Conservation (phyloP, 176 grass and related monocot species). For the Tillandsia leiboldiana region DNA sequence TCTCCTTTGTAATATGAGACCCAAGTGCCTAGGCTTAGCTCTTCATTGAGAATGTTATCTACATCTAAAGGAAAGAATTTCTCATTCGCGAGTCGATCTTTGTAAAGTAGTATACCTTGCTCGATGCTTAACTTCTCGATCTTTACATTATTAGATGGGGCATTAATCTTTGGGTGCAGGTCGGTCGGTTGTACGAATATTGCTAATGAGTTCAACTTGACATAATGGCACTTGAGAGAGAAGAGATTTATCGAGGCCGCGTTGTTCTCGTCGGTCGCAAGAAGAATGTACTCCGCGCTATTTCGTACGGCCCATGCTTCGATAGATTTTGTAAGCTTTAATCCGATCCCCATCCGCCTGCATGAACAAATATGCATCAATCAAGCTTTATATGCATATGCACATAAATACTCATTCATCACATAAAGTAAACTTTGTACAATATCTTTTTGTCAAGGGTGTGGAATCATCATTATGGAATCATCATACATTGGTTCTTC, state of each 20-base stretch:
- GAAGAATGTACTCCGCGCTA: slow-evolving; percentile 9
- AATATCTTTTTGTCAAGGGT: too few relatives aligned
- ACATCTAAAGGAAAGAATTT: slow-evolving; percentile 11
- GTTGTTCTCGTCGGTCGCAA: slow-evolving; percentile 8
- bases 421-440: too few relatives aligned
- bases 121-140: slow-evolving; percentile 13
- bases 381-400: too few relatives aligned
- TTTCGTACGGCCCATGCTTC: slow-evolving; percentile 14
- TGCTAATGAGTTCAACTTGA: not conserved
- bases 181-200: slow-evolving; percentile 6
- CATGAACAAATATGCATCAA: not conserved
- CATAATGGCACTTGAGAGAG: slow-evolving; percentile 5
- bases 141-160: not conserved
- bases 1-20: slow-evolving; percentile 8
- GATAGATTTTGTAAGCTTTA: slow-evolving; percentile 8
- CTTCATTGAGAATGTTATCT: not conserved
- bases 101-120: slow-evolving; percentile 4
- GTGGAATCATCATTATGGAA: too few relatives aligned
- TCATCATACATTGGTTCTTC: too few relatives aligned
- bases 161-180: not conserved
- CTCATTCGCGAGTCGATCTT: slow-evolving; percentile 8
- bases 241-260: slow-evolving; percentile 13
- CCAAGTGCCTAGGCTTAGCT: slow-evolving; percentile 14
- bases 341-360: slow-evolving; percentile 14
- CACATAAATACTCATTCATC: too few relatives aligned